Evolutionary conservation across 148 eudicot species (phyloP).

Genomic region (Heliosperma pusillum): DNA sequence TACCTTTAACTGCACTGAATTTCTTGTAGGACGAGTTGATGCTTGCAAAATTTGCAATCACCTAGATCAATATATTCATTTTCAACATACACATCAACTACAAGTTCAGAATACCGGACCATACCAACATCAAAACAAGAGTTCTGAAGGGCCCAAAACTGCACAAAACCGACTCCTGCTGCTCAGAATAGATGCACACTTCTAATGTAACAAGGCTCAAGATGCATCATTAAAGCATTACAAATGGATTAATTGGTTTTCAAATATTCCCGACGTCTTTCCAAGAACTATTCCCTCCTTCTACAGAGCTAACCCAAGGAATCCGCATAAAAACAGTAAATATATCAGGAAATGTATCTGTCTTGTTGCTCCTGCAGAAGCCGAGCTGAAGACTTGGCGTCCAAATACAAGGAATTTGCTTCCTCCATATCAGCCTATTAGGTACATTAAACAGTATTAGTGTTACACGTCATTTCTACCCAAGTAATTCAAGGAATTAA

Average conservation of each 20-base stretch:
- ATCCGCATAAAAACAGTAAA: not conserved
- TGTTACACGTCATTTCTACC: not conserved
- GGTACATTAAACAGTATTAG: conserved; percentile 9
- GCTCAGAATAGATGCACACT: not conserved
- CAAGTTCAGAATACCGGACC: not conserved
- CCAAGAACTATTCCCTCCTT: not conserved
- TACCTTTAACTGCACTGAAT: too few species aligned
- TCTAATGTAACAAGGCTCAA: not conserved
- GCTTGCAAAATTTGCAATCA: not conserved
- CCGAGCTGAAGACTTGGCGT: conserved; percentile 89
- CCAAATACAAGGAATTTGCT: conserved; percentile 63
- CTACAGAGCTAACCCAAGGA: conserved; percentile 6
- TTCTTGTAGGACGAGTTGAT: not conserved
- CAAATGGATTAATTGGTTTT: not conserved
- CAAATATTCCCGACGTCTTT: not conserved
- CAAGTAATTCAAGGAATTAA: too few species aligned
- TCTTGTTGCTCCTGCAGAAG: conserved; percentile 99
- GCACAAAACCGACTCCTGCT: not conserved
- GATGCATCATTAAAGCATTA: not conserved
- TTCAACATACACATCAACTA: not conserved
- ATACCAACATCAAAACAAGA: not conserved
- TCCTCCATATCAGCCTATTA: conserved; percentile 91
- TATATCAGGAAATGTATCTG: conserved; percentile 70
- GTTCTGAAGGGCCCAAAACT: not conserved
- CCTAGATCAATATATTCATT: not conserved